Base-by-base conservation (phyloP, 169 alveolate species). In the Cryptosporidium ryanae region DNA sequence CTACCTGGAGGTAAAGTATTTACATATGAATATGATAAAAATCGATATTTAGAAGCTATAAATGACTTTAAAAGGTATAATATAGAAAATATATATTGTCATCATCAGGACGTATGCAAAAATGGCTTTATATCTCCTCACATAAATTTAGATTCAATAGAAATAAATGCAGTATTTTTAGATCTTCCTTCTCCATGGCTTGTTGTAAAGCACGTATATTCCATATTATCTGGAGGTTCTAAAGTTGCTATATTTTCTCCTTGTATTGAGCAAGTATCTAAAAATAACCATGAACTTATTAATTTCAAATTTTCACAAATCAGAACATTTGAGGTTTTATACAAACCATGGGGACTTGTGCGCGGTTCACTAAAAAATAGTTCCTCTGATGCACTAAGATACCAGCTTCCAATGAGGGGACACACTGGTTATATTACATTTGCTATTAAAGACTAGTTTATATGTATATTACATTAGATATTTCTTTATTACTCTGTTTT, bases 121-220 rank as follows among this genome's bases (percentile, higher is more conserved):
- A 66, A 82, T 90, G 90, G 92, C 49, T 82, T 90, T 87, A 66
- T 48, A 67, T 43, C 89, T 63, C 82, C 66, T 48, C 87, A 83
- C 87, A 49, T 92, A 57, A 92, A 84, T 17, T 82, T 92, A 27
- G 21, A 66, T 27, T 84, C 67, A 59, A 90, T 68, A 15, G 59
- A 91, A 49, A 82, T 95, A 66, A 95, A 94, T 82, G 91, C 95
- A 34, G 92, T 94, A 89, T 94, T 95, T 82, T 90, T 95, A 31
- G 98, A 95, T 91, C 91, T 95, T 67, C 98, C 98, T 13, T 94
- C 97, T 18, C 98, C 98, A 25, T 95, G 98, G 98, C 66, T 91
- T 46, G 95, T 94, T 34, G 91, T 95, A 23, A 90, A 91, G 7
- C 93, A 94, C 64, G 94, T 92, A 5, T 90, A 92, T 71, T 68